Evolutionary conservation across 148 eudicot species (phyloP).

Genomic region (Polygonum aviculare): DNA sequence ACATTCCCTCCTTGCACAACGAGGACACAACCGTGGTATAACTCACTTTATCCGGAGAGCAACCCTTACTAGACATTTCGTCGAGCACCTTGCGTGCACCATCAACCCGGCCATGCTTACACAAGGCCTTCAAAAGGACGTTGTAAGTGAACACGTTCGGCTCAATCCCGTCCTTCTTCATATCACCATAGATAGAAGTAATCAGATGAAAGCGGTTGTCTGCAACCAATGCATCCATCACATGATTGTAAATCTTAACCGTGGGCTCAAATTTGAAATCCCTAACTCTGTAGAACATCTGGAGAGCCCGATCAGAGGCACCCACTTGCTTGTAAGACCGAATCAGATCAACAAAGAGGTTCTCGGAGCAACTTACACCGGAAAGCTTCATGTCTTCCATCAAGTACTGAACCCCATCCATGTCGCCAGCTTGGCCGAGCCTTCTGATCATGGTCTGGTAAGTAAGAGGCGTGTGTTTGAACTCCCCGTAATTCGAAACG

Average conservation of each 20-base stretch:
- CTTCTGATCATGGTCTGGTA: conserved; percentile 61
- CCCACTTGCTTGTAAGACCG: conserved; percentile 37
- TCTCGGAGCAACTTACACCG: conserved; percentile 57
- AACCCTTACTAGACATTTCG: conserved; percentile 78
- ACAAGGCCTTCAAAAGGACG: conserved; percentile 76
- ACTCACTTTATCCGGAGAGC: conserved; percentile 71
- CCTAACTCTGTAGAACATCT: conserved; percentile 59
- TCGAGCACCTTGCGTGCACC: conserved; percentile 64
- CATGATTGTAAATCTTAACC: conserved; percentile 68
- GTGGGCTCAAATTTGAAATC: conserved; percentile 67
- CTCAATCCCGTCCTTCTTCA: conserved; percentile 78
- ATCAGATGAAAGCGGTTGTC: conserved; percentile 69
- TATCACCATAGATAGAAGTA: conserved; percentile 53
- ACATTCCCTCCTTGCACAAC: conserved; percentile 57
- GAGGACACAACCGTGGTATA: conserved; percentile 63
- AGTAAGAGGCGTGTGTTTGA: conserved; percentile 62
- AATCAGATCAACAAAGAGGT: conserved; percentile 58
- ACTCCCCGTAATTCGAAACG: conserved; percentile 38
- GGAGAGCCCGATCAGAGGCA: conserved; percentile 64
- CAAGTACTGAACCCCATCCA: conserved; percentile 72
- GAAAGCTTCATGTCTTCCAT: conserved; percentile 75
- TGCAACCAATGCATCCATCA: conserved; percentile 71
- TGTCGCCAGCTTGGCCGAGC: conserved; percentile 42
- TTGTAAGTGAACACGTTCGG: conserved; percentile 84
- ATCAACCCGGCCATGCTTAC: conserved; percentile 61